A percentile compares a stretch with the other conserved stretches of the same genome.
phyloP scores from a whole-genome alignment of 257 asterid genomes.

The Solanum commersonii region DNA sequence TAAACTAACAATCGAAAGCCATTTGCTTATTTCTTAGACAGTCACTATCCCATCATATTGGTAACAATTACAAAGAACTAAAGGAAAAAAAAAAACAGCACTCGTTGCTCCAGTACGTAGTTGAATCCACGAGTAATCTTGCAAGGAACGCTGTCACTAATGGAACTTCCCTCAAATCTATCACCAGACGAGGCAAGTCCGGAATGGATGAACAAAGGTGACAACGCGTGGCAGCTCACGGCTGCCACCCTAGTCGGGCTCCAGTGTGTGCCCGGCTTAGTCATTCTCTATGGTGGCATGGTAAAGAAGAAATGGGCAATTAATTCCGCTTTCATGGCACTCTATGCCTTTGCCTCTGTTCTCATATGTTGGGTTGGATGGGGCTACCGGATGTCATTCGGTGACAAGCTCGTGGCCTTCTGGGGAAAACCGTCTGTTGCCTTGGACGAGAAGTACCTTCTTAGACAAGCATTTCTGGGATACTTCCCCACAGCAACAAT shows the following conservation, averaged over 20 bases:
- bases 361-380: constrained; percentile 51
- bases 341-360: constrained; percentile 42
- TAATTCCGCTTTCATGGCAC: constrained; percentile 44
- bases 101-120: background rate
- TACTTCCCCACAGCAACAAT: constrained; percentile 42
- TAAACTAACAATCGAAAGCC: background rate
- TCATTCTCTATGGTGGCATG: constrained; percentile 44
- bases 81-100: too few species aligned
- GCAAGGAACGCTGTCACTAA: background rate
- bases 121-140: background rate
- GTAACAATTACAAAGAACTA: too few species aligned
- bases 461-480: constrained; percentile 38
- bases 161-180: constrained; percentile 22
- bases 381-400: constrained; percentile 45
- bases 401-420: constrained; percentile 16
- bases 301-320: constrained; percentile 43
- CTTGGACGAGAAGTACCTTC: constrained; percentile 23
- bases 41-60: background rate
- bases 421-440: constrained; percentile 36
- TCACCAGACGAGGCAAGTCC: constrained; percentile 32
- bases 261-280: constrained; percentile 45
- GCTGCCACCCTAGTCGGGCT: constrained; percentile 53
- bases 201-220: constrained; percentile 53
- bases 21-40: background rate
- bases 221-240: constrained; percentile 54